Evolutionary conservation across 192 early-diverging fungal species (phyloP), one percentile per base, ranked within the genome.

Genomic region (Helicostylum pulchrum): DNA sequence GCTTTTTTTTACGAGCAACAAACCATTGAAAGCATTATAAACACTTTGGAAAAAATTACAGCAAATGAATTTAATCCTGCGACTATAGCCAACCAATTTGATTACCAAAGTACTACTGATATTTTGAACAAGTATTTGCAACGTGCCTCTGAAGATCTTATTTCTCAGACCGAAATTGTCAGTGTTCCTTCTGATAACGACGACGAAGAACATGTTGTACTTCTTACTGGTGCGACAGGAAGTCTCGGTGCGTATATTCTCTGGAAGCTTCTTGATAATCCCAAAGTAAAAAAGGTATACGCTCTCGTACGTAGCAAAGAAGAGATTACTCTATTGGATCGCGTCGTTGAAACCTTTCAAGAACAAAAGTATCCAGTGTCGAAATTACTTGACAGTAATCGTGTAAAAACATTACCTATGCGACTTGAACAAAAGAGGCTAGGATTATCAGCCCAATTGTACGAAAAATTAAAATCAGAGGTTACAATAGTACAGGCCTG

Each of bases 161-260:
- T 21, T 50, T 3, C 30, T 14, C 26, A 26, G 26, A 26, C 26
- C 26, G 26, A 26, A 26, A 26, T 26, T 26, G 34, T 43, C 11
- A 47, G 2, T 4, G 14, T 15, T 0, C 14, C 15, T 30, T 3
- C 8, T 5, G 46, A 46, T 5, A 9, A 11, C 55, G 12, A n/a
- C n/a, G n/a, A 50, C 11, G 4, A 32, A 19, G 59, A 50, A 3
- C 34, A 61, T 26, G 70, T 73, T 8, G 64, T 73, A 14, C 17
- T 77, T 20, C 23, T 73, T 11, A 73, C 75, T 7, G 71, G 75
- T 9, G 67, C 64, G n/a, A 77, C 71, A 14, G 75, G 75, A 1
- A 65, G 67, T 12, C 31, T 77, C 8, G 75, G 75, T 21, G 59
- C 67, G 7, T 62, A 66, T 32, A 21, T 66, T 4, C 12, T 77